Base-by-base conservation (phyloP, 108 stramenopile species). In the Cylindrotheca closterium region DNA sequence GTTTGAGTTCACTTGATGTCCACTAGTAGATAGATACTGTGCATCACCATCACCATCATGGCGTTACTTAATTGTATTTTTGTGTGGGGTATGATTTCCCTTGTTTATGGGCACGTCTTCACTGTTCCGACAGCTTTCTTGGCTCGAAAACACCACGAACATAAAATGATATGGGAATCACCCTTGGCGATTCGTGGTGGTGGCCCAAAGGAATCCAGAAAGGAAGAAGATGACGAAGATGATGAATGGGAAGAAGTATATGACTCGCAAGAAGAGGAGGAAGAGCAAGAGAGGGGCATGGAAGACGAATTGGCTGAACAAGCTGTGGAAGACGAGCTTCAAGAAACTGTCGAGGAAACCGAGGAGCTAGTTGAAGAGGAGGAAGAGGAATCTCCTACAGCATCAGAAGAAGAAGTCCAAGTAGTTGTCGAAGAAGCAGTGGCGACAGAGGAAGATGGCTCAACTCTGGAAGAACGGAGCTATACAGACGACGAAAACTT, bases 381-480 rank as follows among this genome's bases (percentile, higher is more conserved):
- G 0, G 0, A 22, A 10, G 17, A 52, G 26, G 47, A 23, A 0
- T 57, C n/a, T 57, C n/a, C n/a, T n/a, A n/a, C n/a, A n/a, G n/a
- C n/a, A n/a, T n/a, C n/a, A n/a, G n/a, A n/a, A n/a, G 61, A 68
- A 25, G 71, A 66, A 68, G 77, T 64, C 22, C 51, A 64, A 32
- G 72, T 63, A 25, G 24, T 56, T 3, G n/a, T 29, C 4, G 29
- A 29, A 25, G 55, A 56, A 18, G 4, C 27, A 27, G 25, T 18
- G 7, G 28, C 4, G 27, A 42, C 37, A 10, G 37, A 42, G 15
- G 37, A 42, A 42, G 37, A 10, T n/a, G n/a, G n/a, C n/a, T n/a
- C n/a, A n/a, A n/a, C n/a, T n/a, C n/a, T n/a, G n/a, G n/a, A n/a
- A n/a, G n/a, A n/a, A n/a, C n/a, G n/a, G 51, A 51, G 4, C 7